Percentiles rank a stretch among this genome's conserved stretches.
phyloP scores from a whole-genome alignment of 23 red algal species.

The Rhodosorus marinus region DNA sequence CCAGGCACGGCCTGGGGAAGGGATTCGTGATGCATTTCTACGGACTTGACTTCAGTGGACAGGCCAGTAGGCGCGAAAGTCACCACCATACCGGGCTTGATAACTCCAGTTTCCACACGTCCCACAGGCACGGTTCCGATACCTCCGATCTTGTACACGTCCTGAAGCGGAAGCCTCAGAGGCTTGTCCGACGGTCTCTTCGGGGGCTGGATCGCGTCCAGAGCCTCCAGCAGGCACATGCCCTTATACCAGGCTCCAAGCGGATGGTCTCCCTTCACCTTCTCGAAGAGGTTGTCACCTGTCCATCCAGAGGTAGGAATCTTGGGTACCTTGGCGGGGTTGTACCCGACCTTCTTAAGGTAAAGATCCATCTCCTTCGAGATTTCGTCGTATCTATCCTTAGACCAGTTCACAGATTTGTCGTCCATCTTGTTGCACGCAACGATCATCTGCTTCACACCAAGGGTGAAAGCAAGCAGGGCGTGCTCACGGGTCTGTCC shows the following conservation, averaged over 20 bases:
- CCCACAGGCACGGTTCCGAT: slow-evolving; percentile 91
- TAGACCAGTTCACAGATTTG: slow-evolving; percentile 66
- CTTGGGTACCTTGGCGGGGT: slow-evolving; percentile 72
- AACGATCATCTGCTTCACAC: slow-evolving; percentile 85
- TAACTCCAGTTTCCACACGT: slow-evolving; percentile 83
- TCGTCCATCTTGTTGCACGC: slow-evolving; percentile 99
- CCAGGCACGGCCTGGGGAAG: slow-evolving; percentile 71
- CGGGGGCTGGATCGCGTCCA: slow-evolving; percentile 52
- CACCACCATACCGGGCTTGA: slow-evolving; percentile 84
- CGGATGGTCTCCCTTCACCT: slow-evolving; percentile 4
- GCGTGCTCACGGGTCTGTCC: slow-evolving; percentile 90
- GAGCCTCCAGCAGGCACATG: slow-evolving; percentile 23
- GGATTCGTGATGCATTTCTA: slow-evolving; percentile 98
- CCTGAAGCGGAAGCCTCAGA: slow-evolving; percentile 85
- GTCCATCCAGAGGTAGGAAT: slow-evolving; percentile 95
- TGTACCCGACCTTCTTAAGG: slow-evolving; percentile 92
- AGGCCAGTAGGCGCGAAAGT: slow-evolving; percentile 75
- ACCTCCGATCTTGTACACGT: slow-evolving; percentile 99
- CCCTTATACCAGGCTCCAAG: slow-evolving; percentile 48
- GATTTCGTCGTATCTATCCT: slow-evolving; percentile 84
- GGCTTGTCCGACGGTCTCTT: slow-evolving; percentile 14
- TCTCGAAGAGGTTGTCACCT: slow-evolving; percentile 89
- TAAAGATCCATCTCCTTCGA: slow-evolving; percentile 67
- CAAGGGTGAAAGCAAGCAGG: slow-evolving; percentile 49
- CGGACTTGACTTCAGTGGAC: slow-evolving; percentile 67